Evolutionary conservation across 2,329 filamentous ascomycete genomes (phyloP), one percentile per base, ranked within the genome.

Genomic region (Paecilomyces fulvus): DNA sequence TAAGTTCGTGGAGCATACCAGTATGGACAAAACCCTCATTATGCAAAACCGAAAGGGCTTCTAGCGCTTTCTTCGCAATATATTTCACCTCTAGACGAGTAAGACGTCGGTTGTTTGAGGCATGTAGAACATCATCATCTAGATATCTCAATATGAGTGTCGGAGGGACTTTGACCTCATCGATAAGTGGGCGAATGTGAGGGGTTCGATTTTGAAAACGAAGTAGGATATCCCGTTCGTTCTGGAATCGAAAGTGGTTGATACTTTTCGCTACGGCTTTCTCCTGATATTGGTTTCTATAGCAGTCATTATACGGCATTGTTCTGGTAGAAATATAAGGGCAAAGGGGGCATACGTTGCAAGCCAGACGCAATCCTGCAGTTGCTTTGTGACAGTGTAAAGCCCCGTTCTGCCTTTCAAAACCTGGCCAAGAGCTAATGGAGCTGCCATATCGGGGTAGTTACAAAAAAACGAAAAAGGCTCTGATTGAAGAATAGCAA

Each of bases 151-250:
- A n/a, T 6, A 37, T 37, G 11, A 37, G 33, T 4, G 33, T n/a
- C n/a, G 33, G 33, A 2, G 64, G 49, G 21, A 64, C 60, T 17
- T 56, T 28, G 25, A 67, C 57, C 48, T 67, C 63, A 53, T 68
- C 62, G 46, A 67, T 51, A 20, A 66, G 54, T 12, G 62, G 61
- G 14, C 61, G 64, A 25, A 65, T 37, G 52, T 52, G 58, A 0
- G 53, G 53, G 9, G 62, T 61, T 37, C 37, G 52, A n/a, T 23
- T 12, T 60, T 68, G 65, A 51, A 69, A 67, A 31, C 54, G 63
- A 28, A 54, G 46, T 9, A 67, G 58, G 30, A 67, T 48, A 48
- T 67, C 62, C 48, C 60, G 56, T 55, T 67, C 64, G 33, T 66
- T 69, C 12, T 65, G 51, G 30, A 67, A 50, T 33, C 61, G 60